Conservation (phyloP, 192 early-diverging fungal genomes). For the Coemansia aciculifera region DNA sequence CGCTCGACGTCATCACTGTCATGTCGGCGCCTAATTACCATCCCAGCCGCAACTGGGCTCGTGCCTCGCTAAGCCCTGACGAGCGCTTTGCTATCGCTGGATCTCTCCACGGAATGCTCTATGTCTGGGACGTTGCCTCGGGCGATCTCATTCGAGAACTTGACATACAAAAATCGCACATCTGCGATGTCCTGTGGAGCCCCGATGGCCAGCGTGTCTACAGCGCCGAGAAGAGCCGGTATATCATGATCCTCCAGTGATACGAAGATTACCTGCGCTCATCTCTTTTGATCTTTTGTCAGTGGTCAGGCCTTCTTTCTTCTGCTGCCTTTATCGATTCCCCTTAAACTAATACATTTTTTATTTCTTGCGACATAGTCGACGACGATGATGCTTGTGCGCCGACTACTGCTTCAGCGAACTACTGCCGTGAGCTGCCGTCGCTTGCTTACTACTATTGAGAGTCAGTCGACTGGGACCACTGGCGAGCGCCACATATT, state of each 20-base stretch:
- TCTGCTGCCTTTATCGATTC: not conserved
- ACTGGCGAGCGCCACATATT: conserved; percentile 74
- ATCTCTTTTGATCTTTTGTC: not conserved
- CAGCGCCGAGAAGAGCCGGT: conserved; percentile 65
- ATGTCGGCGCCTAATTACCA: conserved; percentile 70
- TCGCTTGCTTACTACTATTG: not conserved
- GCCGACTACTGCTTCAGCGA: conserved; percentile 2
- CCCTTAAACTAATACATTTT: not conserved
- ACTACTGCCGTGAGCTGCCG: not conserved
- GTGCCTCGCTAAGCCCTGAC: conserved; percentile 81
- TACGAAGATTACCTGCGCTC: not conserved
- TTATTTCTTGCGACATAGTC: not conserved
- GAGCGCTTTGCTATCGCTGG: conserved; percentile 81
- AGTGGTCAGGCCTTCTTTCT: not conserved
- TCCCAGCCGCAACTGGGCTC: conserved; percentile 85
- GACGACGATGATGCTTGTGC: not conserved
- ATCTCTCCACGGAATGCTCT: conserved; percentile 75
- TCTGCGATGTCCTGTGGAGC: conserved; percentile 74
- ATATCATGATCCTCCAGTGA: conserved; percentile 53
- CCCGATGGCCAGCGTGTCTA: conserved; percentile 61
- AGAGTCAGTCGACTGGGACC: conserved; percentile 7
- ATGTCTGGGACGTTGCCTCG: conserved; percentile 73
- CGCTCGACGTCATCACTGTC: conserved; percentile 69
- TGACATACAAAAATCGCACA: conserved; percentile 70
- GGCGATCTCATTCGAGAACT: conserved; percentile 66